phyloP scores from a whole-genome alignment of 306 rosid genomes.

The Sindora glabra region DNA sequence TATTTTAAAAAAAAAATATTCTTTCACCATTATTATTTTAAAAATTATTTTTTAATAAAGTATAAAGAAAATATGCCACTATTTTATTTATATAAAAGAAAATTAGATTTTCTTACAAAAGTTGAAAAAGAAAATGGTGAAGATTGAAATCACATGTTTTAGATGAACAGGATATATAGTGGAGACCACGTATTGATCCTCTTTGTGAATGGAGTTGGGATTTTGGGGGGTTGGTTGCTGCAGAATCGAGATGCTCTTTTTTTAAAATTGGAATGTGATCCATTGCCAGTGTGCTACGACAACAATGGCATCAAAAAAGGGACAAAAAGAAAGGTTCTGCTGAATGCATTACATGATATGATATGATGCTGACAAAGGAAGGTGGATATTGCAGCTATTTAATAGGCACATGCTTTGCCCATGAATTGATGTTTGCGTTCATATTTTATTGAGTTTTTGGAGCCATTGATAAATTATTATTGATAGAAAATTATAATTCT shows the following conservation, averaged over 20 bases:
- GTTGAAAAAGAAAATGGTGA: neutral
- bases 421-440: neutral
- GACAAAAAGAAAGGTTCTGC: neutral
- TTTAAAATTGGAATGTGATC: neutral
- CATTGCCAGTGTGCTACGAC: no score
- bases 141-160: neutral
- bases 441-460: neutral
- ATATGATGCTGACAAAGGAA: no score
- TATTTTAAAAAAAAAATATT: no score
- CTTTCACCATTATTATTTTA: no score
- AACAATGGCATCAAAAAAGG: no score
- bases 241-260: neutral
- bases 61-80: no score
- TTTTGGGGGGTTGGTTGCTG: neutral
- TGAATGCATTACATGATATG: neutral
- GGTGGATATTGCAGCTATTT: no score
- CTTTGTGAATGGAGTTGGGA: neutral
- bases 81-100: no score
- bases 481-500: no score
- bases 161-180: neutral
- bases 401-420: neutral
- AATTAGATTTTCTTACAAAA: no score
- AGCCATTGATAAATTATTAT: no score
- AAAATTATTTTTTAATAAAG: no score
- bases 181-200: conserved; percentile 25